Base-by-base conservation (phyloP, 164 flowering plant genomes). In the Berberis vulgaris region DNA sequence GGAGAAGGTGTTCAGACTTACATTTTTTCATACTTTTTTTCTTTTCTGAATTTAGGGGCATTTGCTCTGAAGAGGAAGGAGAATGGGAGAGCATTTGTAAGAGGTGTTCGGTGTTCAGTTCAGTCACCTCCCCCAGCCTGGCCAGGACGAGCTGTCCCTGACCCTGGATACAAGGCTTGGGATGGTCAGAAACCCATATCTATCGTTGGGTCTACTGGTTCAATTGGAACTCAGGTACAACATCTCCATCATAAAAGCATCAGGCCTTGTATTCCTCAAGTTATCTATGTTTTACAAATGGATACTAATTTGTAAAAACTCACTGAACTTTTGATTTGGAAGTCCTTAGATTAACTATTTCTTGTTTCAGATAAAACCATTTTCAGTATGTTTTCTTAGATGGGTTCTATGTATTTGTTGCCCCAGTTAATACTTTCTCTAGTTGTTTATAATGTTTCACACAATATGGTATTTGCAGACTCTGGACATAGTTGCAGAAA, bases 101-200 rank as follows among this genome's bases (percentile, higher is more conserved):
- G 77, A 73, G 59, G 83, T 46, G 74, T 68, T 54, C 80, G 87
- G 76, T 91, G 77, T 72, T 73, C 92, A 39, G 85, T 73, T 7
- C 88, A 80, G 77, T 68, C 76, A 6, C 87, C 87, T 7, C 96
- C 98, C 56, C 91, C 99, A n/a, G 99, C 99, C 7, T 94, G 99
- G 97, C 96, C 99, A 1, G 97, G 97, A 59, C 71, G 93, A 64
- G 97, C 97, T 54, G 74, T 77, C 61, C 72, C 76, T 7, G 93
- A 87, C 62, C 73, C 78, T 3, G 83, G 75, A 4, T 75, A 68
- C 40, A 81, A 82, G 78, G 70, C 65, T 64, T 91, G 93, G 95
- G 91, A 89, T 60, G 96, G 97, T 53, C 96, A 89, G 1, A 91
- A 91, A 75, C 99, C 97, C 50, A 87, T 94, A 56, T 85, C 99